Conservation (phyloP, 2,329 filamentous ascomycete genomes). For the Neonectria ditissima region DNA sequence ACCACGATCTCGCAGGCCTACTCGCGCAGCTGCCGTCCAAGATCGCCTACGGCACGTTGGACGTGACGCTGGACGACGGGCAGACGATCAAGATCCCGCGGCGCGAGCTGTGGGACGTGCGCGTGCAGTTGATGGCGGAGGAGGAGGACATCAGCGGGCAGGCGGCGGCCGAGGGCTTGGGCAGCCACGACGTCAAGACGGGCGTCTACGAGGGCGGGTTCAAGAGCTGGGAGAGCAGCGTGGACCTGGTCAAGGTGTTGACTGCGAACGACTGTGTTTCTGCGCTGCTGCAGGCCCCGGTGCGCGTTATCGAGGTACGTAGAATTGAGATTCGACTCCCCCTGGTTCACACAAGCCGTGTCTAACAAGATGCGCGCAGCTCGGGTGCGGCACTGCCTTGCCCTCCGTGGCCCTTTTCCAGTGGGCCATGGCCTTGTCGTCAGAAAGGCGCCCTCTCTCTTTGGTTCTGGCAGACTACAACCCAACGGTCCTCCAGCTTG, state of each 20-base stretch:
- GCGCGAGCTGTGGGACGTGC: conserved; percentile 84
- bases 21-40: conserved; percentile 76
- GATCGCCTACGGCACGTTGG: conserved; percentile 74
- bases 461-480: conserved; percentile 85
- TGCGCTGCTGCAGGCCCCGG: conserved; percentile 48
- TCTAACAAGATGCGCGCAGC: conserved; percentile 54
- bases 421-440: conserved; percentile 58
- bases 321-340: neutral
- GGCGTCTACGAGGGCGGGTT: conserved; percentile 89
- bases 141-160: conserved; percentile 61
- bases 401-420: conserved; percentile 79
- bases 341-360: neutral
- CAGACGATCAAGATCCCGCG: conserved; percentile 70
- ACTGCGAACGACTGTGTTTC: conserved; percentile 55
- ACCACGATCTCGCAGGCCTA: conserved; percentile 63
- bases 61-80: conserved; percentile 68
- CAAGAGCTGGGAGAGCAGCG: conserved; percentile 90
- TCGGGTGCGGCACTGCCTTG: conserved; percentile 83
- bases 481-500: conserved; percentile 78
- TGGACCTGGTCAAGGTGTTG: conserved; percentile 81
- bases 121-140: conserved; percentile 83
- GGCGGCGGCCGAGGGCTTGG: conserved; percentile 61
- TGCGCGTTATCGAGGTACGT: conserved; percentile 67
- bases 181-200: conserved; percentile 79
- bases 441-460: conserved; percentile 55